Base-by-base conservation (phyloP, 1,284 basidiomycete genomes). In the Trametes sp. region DNA sequence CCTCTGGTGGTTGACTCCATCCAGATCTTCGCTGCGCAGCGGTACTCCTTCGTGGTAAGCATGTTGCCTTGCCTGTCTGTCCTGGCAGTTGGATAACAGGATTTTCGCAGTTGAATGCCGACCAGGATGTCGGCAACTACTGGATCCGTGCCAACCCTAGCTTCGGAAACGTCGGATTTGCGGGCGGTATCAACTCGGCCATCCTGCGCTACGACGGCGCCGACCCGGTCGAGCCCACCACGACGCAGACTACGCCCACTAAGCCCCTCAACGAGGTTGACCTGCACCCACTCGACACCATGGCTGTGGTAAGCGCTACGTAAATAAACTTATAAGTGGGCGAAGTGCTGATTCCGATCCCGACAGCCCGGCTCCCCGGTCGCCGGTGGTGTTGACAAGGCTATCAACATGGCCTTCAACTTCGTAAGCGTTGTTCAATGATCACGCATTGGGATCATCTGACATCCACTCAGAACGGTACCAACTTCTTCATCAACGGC, bases 181-280 rank as follows among this genome's bases (percentile, higher is more conserved):
- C 61, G 0, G 76, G 74, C 10, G 81, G 81, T 4, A 73, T 80
- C 54, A 85, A 72, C 62, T 72, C 71, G 16, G 71, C 71, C 44
- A 72, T 72, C 41, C 57, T 72, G 19, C 71, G 68, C 41, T 72
- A 72, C 55, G 61, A 62, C 13, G 71, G 82, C 7, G 87, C 87
- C 6, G 67, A 72, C 0, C 59, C 62, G 0, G 82, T 86, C 24
- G 86, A 83, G 0, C 80, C 74, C 8, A 78, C 79, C 13, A 75
- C 67, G 11, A 44, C 41, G 13, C 69, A 78, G n/a, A 69, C 70
- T 2, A 63, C 62, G 9, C 65, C 67, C 29, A 57, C 65, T 1
- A 63, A 61, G 8, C 65, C 69, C 0, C 69, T 79, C 14, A 59
- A 67, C 46, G 77, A 79, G 67, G 68, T 72, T 8, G 60, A 72